Evolutionary conservation across 768 basidiomycete genomes (phyloP).

Genomic region (Royoungia palumana): DNA sequence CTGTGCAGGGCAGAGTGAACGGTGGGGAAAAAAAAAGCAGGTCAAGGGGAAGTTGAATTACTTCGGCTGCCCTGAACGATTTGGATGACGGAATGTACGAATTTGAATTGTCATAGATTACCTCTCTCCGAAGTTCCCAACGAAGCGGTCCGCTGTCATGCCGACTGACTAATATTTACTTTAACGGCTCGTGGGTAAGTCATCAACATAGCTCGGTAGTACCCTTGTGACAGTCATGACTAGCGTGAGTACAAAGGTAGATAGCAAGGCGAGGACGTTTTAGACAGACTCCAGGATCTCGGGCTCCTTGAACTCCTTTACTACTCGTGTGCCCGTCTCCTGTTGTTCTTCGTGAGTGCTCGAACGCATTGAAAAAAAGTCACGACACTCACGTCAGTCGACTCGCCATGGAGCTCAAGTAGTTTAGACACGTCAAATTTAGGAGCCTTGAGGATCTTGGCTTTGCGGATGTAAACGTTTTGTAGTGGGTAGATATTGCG

Average conservation of each 20-base stretch:
- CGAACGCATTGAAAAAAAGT: neutral
- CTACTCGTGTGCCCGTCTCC: conserved; percentile 94
- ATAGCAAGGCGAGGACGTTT: conserved; percentile 36
- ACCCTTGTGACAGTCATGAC: conserved; percentile 33
- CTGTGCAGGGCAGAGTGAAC: neutral
- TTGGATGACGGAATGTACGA: neutral
- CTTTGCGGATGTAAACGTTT: conserved; percentile 99
- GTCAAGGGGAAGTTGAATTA: neutral
- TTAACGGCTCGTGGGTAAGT: no score
- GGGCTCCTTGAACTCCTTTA: conserved; percentile 97
- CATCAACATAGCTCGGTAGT: conserved; percentile 37
- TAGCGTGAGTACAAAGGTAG: conserved; percentile 34
- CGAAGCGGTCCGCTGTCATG: neutral
- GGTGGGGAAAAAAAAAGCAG: conserved; percentile 1
- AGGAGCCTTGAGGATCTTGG: conserved; percentile 97
- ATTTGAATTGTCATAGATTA: conserved; percentile 3
- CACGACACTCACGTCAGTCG: conserved; percentile 69
- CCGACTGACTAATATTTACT: no score
- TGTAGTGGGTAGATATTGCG: conserved; percentile 97
- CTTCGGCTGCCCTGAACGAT: conserved; percentile 6
- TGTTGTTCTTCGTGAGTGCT: conserved; percentile 31
- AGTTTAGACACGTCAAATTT: conserved; percentile 96
- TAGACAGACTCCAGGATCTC: conserved; percentile 91
- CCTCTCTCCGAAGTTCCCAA: neutral
- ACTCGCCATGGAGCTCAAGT: conserved; percentile 94